A percentile compares a stretch with the other conserved stretches of the same genome.
Evolutionary conservation across 306 rosid genomes (phyloP).

Genomic region (Corylus avellana): DNA sequence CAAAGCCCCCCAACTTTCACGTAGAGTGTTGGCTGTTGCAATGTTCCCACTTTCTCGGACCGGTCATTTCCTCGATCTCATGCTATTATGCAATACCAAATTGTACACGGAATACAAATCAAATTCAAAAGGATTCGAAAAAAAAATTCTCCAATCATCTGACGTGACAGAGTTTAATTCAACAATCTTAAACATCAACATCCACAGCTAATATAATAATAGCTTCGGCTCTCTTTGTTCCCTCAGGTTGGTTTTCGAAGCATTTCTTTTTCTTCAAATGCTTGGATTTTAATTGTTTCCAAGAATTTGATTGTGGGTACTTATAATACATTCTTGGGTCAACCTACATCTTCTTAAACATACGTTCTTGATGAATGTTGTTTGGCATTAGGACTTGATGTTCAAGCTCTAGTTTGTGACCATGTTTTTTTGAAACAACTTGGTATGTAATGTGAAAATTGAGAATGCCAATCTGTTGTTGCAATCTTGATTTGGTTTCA

Average conservation of each 20-base stretch:
- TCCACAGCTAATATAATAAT: background rate
- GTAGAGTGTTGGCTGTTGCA: conserved; percentile 40
- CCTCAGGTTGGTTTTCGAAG: conserved; percentile 18
- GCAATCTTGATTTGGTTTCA: conserved; percentile 6
- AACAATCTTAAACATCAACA: conserved; percentile 19
- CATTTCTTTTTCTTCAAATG: background rate
- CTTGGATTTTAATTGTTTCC: background rate
- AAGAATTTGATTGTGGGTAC: background rate
- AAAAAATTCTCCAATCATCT: conserved; percentile 14
- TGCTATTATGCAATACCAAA: conserved; percentile 22
- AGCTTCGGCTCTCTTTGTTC: background rate
- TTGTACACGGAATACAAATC: conserved; percentile 15
- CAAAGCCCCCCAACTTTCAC: conserved; percentile 24
- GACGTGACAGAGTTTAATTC: conserved; percentile 13
- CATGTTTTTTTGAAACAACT: too few relatives aligned
- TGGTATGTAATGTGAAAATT: background rate
- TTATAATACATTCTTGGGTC: background rate
- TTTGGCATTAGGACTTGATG: background rate
- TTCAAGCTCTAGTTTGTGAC: too few relatives aligned
- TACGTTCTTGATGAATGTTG: background rate
- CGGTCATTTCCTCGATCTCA: conserved; percentile 14
- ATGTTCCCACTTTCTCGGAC: conserved; percentile 49
- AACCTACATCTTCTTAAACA: background rate
- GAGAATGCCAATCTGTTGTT: background rate
- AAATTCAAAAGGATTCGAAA: background rate